These are phyloP conservation scores for Suhomyces chickasaworum DNA, from an alignment of 1,139 yeast genomes.

Conservation along the genomic window DNA sequence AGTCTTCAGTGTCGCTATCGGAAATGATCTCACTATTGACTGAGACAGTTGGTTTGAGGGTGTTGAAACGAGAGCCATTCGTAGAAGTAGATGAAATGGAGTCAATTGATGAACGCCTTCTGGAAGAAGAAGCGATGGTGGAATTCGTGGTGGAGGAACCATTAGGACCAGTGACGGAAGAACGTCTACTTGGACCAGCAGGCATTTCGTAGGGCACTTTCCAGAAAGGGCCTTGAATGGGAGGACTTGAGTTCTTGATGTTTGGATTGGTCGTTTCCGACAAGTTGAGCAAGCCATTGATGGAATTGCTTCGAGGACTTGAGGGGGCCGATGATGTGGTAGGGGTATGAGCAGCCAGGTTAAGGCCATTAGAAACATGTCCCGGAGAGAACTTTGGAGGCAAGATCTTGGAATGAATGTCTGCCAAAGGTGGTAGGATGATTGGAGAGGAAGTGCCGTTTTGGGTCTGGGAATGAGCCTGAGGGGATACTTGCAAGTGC, in stretches of 20 bases:
- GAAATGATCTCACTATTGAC: conserved; percentile 28
- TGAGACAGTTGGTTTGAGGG: conserved; percentile 32
- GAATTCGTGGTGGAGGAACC: conserved; percentile 7
- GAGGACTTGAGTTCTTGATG: conserved; percentile 30
- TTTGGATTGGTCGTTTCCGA: conserved; percentile 18
- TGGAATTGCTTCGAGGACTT: conserved; percentile 19
- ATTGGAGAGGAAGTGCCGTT: conserved; percentile 23
- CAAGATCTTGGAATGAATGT: conserved; percentile 16
- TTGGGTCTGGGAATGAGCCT: conserved; percentile 22
- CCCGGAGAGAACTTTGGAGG: conserved; percentile 10
- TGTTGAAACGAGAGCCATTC: conserved; percentile 34
- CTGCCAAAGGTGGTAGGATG: conserved; percentile 29
- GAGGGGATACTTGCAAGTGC: conserved; percentile 12
- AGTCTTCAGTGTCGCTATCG: conserved; percentile 45
- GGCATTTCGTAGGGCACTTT: conserved; percentile 57
- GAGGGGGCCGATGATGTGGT: conserved; percentile 17
- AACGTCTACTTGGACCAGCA: conserved; percentile 17
- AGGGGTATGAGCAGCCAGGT: conserved; percentile 17
- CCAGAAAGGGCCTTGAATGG: conserved; percentile 53
- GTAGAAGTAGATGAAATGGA: conserved; percentile 38
- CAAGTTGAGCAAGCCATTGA: conserved; percentile 14
- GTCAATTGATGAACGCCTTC: conserved; percentile 41
- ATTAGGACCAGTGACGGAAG: conserved; percentile 10
- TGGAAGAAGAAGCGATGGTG: conserved; percentile 7
- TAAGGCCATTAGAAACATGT: conserved; percentile 4